These are phyloP conservation scores for Candida qinlingensis DNA, from an alignment of 805 yeast species.

Conservation along the genomic window DNA sequence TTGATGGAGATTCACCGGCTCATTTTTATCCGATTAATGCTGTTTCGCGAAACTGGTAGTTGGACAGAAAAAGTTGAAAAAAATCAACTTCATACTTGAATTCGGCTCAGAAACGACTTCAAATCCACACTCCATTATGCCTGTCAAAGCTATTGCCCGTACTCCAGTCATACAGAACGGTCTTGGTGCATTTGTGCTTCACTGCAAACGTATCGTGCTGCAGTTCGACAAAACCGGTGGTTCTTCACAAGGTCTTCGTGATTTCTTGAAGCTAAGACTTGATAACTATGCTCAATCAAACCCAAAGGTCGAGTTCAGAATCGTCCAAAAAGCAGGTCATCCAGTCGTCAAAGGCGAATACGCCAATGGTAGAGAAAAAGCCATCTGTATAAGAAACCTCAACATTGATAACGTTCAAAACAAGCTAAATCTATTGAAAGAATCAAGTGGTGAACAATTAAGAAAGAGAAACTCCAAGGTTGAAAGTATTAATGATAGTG, in stretches of 20 bases:
- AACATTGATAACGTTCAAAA: slow-evolving; percentile 54
- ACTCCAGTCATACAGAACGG: slow-evolving; percentile 68
- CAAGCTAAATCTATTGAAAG: slow-evolving; percentile 58
- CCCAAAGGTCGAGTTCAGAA: slow-evolving; percentile 67
- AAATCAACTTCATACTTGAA: background rate
- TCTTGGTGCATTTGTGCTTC: slow-evolving; percentile 63
- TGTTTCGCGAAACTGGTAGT: too few relatives aligned
- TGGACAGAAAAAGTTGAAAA: background rate
- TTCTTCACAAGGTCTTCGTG: slow-evolving; percentile 78
- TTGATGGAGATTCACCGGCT: too few relatives aligned
- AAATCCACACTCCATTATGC: slow-evolving; percentile 25
- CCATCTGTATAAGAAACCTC: slow-evolving; percentile 74
- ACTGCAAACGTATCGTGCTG: slow-evolving; percentile 70
- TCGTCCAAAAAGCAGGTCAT: slow-evolving; percentile 72
- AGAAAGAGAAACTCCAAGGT: slow-evolving; percentile 71
- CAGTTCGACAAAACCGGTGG: slow-evolving; percentile 97
- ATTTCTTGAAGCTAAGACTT: slow-evolving; percentile 51
- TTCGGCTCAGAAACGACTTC: background rate
- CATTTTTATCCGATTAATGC: too few relatives aligned
- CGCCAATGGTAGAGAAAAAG: slow-evolving; percentile 40
- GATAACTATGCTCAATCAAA: slow-evolving; percentile 51
- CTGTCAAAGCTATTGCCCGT: slow-evolving; percentile 56
- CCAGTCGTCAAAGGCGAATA: slow-evolving; percentile 68
- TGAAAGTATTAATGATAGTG: slow-evolving; percentile 70
- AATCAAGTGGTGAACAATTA: slow-evolving; percentile 61